Evolutionary conservation across 345 rosid species (phyloP).

Genomic region (Hypericum perforatum): DNA sequence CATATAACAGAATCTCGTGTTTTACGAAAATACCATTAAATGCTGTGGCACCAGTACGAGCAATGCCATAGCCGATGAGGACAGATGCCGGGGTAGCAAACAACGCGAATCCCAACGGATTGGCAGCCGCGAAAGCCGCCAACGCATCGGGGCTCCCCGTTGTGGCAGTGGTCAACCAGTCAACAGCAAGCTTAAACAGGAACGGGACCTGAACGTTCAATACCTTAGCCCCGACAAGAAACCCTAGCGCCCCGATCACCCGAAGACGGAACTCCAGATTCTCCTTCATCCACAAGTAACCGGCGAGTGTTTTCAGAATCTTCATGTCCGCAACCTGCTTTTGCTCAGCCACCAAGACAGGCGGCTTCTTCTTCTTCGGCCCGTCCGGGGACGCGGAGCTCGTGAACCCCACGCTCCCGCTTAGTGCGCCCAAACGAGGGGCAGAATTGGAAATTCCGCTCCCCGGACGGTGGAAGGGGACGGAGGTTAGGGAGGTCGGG

Average conservation of each 20-base stretch:
- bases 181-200: constrained; percentile 87
- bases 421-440: no score
- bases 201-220: constrained; percentile 93
- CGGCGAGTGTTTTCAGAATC: constrained; percentile 65
- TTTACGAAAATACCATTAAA: constrained; percentile 51
- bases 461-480: no score
- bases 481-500: constrained; percentile 30
- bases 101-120: constrained; percentile 47
- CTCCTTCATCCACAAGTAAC: constrained; percentile 84
- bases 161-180: constrained; percentile 65
- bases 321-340: constrained; percentile 46
- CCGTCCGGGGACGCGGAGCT: no score
- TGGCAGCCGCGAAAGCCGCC: constrained; percentile 46
- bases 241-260: constrained; percentile 70
- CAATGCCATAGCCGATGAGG: constrained; percentile 86
- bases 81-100: constrained; percentile 87
- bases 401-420: no score
- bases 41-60: constrained; percentile 71
- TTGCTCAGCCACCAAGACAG: constrained; percentile 1
- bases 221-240: constrained; percentile 84
- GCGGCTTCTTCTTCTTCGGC: neutral
- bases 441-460: no score
- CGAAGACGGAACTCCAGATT: constrained; percentile 72
- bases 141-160: constrained; percentile 42
- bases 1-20: neutral